Base-by-base conservation (phyloP, 441 rosid species). In the Populus hybrid region DNA sequence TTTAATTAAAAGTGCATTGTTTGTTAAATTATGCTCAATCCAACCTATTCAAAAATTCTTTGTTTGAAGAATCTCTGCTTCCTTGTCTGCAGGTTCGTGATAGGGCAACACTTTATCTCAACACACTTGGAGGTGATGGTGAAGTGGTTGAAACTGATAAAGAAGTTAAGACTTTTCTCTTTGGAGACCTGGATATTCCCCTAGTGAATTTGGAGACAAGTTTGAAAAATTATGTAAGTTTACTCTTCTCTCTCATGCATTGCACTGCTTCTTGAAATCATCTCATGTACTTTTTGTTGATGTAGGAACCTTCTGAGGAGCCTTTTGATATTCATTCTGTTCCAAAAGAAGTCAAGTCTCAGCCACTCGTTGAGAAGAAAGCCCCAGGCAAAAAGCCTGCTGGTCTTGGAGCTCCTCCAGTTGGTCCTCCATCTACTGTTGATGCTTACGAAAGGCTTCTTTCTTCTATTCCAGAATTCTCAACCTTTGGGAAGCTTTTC, bases 61-160 rank as follows among this genome's bases (percentile, higher is more conserved):
- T 63, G 10, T 42, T 24, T 66, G 6, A 24, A 2, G 26, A 6
- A 28, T 72, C 28, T 80, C 69, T 75, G n/a, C 69, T 59, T 16
- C 26, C 21, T 11, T 46, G 67, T 63, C 50, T 68, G 14, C 82
- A 95, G 99, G 97, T 95, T 73, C 98, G 98, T 81, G 99, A 95
- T 87, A 89, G 99, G 84, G 98, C 99, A 59, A 95, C 99, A 20
- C 89, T 95, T 46, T 95, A 90, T 90, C 83, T 95, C 78, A 93
- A 90, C 76, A 84, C 91, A 30, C 89, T 95, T 82, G 95, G 90
- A 68, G 91, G 85, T 70, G 95, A 92, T 82, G 95, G 89, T 82
- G 71, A 88, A 68, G 90, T 79, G 61, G 86, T 85, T 80, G 93
- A 93, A 86, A 86, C 97, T 79, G 95, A 87, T 64, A 84, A 87